Conservation (phyloP, 2,329 filamentous ascomycete species). For the Hypoxylon sp. region DNA sequence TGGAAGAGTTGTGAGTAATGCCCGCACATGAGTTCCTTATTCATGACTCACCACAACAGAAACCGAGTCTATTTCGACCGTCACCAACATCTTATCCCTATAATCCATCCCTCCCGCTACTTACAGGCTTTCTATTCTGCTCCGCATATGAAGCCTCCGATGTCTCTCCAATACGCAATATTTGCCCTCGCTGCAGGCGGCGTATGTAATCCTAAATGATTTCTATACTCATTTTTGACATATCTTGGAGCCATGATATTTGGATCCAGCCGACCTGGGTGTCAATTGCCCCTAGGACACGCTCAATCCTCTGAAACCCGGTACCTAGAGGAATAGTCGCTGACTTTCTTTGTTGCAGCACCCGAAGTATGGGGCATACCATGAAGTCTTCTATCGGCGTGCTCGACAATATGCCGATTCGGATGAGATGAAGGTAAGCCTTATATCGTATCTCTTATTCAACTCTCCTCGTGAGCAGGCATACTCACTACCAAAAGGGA, state of each 20-base stretch:
- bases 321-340: background rate
- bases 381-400: conserved; percentile 85
- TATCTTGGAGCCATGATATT: background rate
- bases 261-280: background rate
- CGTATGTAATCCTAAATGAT: background rate
- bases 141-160: conserved; percentile 82
- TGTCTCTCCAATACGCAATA: conserved; percentile 89
- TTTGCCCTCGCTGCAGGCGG: conserved; percentile 84
- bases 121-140: conserved; percentile 79
- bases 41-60: conserved; percentile 58
- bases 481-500: conserved; percentile 61
- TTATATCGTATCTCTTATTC: background rate
- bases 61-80: conserved; percentile 82
- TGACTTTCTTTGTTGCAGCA: conserved; percentile 54
- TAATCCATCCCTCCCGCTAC: conserved; percentile 84
- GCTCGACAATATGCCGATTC: conserved; percentile 85
- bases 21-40: background rate
- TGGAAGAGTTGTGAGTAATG: conserved; percentile 81
- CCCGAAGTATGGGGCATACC: conserved; percentile 78
- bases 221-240: background rate
- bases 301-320: background rate
- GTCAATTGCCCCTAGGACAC: background rate
- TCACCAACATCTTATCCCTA: conserved; percentile 78
- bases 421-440: conserved; percentile 83
- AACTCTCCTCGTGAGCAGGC: background rate